Evolutionary conservation across 1,139 yeast genomes (phyloP).

Genomic region (Blastobotrys buckinghamii): DNA sequence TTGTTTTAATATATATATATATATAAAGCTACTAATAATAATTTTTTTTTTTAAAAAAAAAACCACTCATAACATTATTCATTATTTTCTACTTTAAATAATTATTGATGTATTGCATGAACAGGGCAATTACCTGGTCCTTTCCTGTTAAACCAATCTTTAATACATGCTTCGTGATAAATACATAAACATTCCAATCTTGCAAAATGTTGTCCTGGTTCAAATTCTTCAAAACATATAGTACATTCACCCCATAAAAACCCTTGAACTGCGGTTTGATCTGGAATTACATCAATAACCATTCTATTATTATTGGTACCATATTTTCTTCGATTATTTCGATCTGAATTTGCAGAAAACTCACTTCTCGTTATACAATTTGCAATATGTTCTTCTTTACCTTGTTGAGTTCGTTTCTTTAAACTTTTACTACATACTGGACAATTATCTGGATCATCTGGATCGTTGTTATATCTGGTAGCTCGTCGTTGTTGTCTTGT

Average conservation of each 20-base stretch:
- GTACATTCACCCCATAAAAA: conserved; percentile 59
- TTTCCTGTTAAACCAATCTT: conserved; percentile 82
- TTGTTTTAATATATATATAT: neutral
- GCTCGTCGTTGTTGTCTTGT: neutral
- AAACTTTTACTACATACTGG: conserved; percentile 46
- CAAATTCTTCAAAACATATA: conserved; percentile 83
- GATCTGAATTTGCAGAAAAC: conserved; percentile 55
- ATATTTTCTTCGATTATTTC: conserved; percentile 30
- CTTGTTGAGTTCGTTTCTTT: conserved; percentile 41
- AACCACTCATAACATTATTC: neutral
- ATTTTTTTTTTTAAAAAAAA: neutral
- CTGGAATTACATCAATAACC: conserved; percentile 74
- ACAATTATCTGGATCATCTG: conserved; percentile 41
- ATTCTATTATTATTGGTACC: conserved; percentile 53
- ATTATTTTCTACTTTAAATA: neutral
- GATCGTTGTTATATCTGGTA: conserved; percentile 10
- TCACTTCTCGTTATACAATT: conserved; percentile 63
- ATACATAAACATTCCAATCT: conserved; percentile 91
- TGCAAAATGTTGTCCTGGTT: conserved; percentile 84
- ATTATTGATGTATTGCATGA: conserved; percentile 43
- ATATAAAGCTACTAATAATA: conserved; percentile 12
- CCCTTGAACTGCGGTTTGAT: conserved; percentile 36
- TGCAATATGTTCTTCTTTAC: conserved; percentile 49
- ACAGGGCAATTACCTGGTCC: conserved; percentile 87
- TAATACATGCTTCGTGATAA: conserved; percentile 84